Evolutionary conservation across 768 basidiomycete species (phyloP).

Genomic region (Suillus americanus): DNA sequence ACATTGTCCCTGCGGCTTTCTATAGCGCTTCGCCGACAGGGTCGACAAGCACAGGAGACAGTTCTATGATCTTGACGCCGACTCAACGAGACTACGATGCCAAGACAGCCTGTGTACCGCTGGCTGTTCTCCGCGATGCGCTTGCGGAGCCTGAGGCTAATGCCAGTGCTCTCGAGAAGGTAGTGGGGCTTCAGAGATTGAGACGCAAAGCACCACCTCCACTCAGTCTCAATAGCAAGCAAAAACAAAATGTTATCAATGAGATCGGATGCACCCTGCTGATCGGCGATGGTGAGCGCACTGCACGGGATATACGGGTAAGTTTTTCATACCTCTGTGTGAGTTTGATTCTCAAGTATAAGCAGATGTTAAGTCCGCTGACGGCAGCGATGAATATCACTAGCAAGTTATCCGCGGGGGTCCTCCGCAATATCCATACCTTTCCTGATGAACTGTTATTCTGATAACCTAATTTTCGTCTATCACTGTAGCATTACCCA

Average conservation of each 20-base stretch:
- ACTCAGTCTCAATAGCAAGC: background rate
- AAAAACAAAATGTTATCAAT: background rate
- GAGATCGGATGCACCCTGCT: background rate
- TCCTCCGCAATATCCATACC: background rate
- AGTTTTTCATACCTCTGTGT: background rate
- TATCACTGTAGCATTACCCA: background rate
- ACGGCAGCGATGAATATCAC: conserved; percentile 10
- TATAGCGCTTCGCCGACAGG: conserved; percentile 13
- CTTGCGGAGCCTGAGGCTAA: background rate
- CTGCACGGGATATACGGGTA: background rate
- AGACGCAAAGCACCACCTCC: conserved; percentile 8
- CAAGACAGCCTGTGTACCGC: background rate
- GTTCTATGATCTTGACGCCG: conserved; percentile 10
- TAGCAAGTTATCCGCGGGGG: conserved; percentile 11
- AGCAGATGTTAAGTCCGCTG: conserved; percentile 4
- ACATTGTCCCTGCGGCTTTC: conserved; percentile 10
- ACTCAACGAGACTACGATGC: background rate
- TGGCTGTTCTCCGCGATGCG: background rate
- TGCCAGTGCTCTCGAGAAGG: conserved; percentile 3
- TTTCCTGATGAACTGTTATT: background rate
- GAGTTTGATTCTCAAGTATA: background rate
- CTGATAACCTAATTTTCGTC: background rate
- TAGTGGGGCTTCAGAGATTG: conserved; percentile 10
- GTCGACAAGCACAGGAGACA: conserved; percentile 10
- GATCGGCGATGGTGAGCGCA: background rate